A percentile compares a stretch with the other conserved stretches of the same genome.
phyloP scores from a whole-genome alignment of 805 yeast genomes.

The Candida succiphila region DNA sequence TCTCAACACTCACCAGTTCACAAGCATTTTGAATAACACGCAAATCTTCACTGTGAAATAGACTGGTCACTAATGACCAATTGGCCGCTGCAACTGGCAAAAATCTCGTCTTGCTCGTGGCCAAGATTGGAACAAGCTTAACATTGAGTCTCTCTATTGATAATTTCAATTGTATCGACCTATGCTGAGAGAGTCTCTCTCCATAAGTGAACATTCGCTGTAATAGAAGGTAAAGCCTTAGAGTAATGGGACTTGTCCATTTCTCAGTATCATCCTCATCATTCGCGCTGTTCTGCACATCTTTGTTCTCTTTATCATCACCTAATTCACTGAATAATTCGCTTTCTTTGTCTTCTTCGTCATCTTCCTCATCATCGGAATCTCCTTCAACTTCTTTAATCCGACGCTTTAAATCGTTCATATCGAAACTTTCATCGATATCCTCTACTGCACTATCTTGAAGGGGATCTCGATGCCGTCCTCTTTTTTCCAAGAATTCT shows the following conservation, averaged over 20 bases:
- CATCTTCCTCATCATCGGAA: conserved; percentile 26
- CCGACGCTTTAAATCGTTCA: conserved; percentile 13
- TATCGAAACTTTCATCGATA: conserved; percentile 4
- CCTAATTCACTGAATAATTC: conserved; percentile 11
- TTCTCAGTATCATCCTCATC: conserved; percentile 18
- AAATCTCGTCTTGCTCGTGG: conserved; percentile 34
- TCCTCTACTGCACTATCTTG: conserved; percentile 7
- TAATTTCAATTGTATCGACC: conserved; percentile 43
- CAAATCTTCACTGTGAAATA: conserved; percentile 13
- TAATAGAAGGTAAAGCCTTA: conserved; percentile 44
- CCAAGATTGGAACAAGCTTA: conserved; percentile 38
- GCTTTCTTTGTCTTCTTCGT: conserved; percentile 23
- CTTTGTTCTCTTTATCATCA: conserved; percentile 18
- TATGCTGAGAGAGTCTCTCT: conserved; percentile 57
- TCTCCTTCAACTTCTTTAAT: conserved; percentile 20
- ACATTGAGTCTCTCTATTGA: conserved; percentile 44
- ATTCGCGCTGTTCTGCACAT: conserved; percentile 6
- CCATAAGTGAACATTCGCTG: conserved; percentile 60
- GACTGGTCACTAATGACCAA: conserved; percentile 36
- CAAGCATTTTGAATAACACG: conserved; percentile 21
- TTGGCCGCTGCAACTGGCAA: conserved; percentile 40
- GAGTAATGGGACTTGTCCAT: conserved; percentile 67
- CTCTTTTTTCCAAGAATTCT: conserved; percentile 28
- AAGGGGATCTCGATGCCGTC: neutral
- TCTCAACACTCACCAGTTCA: conserved; percentile 14